These are phyloP conservation scores for Ilex aquifolium DNA, from an alignment of 257 asterid genomes.

Conservation along the genomic window DNA sequence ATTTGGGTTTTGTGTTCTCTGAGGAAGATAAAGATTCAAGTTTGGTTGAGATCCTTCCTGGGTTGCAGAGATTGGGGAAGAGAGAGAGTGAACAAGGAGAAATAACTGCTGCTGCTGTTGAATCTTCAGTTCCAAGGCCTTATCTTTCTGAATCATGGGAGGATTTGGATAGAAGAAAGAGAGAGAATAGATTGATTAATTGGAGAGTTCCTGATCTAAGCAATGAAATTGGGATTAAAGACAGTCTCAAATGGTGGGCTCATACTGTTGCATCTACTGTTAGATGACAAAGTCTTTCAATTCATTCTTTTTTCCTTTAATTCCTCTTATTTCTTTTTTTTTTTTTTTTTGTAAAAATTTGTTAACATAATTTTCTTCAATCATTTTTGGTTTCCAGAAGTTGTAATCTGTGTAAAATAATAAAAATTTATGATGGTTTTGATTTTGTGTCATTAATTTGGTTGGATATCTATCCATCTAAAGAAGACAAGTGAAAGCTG, in stretches of 20 bases:
- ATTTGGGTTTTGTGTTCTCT: slow-evolving; percentile 56
- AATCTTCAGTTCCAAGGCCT: slow-evolving; percentile 29
- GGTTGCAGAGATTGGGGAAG: slow-evolving; percentile 32
- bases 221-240: slow-evolving; percentile 39
- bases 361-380: too few species aligned
- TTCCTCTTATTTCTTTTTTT: background rate
- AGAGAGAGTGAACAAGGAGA: slow-evolving; percentile 2
- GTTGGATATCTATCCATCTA: too few species aligned
- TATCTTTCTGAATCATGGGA: slow-evolving; percentile 66
- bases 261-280: slow-evolving; percentile 57
- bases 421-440: too few species aligned
- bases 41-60: slow-evolving; percentile 45
- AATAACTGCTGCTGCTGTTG: background rate
- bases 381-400: too few species aligned
- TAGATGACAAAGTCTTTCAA: slow-evolving; percentile 10
- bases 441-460: too few species aligned
- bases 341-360: background rate
- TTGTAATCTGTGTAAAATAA: too few species aligned
- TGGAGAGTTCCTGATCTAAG: slow-evolving; percentile 33
- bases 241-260: slow-evolving; percentile 61
- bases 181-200: slow-evolving; percentile 16
- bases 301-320: too few species aligned
- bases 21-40: slow-evolving; percentile 34
- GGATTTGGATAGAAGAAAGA: slow-evolving; percentile 10
- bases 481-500: too few species aligned